These are phyloP conservation scores for Penicillium sp. DNA, from an alignment of 2,329 filamentous ascomycete genomes.

Conservation along the genomic window DNA sequence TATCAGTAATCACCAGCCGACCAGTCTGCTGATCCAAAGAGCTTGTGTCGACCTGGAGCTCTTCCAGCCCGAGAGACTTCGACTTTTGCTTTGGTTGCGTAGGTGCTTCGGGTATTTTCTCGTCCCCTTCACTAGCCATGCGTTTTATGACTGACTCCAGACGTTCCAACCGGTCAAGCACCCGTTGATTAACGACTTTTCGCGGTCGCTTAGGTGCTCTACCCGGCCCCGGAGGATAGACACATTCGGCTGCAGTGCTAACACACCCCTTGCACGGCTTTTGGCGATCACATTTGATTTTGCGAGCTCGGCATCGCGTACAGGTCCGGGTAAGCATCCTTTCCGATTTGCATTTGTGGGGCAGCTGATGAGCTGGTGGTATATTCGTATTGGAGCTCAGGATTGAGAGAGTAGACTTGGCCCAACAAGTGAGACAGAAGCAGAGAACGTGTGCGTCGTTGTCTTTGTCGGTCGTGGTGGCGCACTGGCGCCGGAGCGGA, in stretches of 20 bases:
- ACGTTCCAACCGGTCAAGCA: conserved; percentile 55
- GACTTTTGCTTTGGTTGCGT: neutral
- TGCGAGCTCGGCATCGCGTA: conserved; percentile 36
- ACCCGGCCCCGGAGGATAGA: conserved; percentile 28
- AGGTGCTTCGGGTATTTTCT: neutral
- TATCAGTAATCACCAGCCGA: conserved; percentile 59
- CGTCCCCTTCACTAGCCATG: conserved; percentile 34
- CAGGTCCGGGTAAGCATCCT: no score
- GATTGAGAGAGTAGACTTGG: no score
- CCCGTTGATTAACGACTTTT: conserved; percentile 11
- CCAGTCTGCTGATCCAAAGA: conserved; percentile 52
- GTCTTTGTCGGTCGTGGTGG: no score
- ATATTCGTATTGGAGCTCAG: no score
- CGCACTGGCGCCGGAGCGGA: no score
- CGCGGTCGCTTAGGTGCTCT: conserved; percentile 20
- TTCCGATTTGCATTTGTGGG: no score
- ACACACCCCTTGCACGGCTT: conserved; percentile 47
- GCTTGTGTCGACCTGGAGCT: neutral
- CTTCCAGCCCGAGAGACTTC: neutral
- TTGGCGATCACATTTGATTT: conserved; percentile 45
- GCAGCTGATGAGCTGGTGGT: no score
- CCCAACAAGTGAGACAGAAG: no score
- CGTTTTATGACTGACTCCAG: conserved; percentile 28
- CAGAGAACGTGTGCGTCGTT: no score
- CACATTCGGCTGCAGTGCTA: conserved; percentile 37